Conservation (phyloP, 306 rosid genomes). For the Glycine latifolia region DNA sequence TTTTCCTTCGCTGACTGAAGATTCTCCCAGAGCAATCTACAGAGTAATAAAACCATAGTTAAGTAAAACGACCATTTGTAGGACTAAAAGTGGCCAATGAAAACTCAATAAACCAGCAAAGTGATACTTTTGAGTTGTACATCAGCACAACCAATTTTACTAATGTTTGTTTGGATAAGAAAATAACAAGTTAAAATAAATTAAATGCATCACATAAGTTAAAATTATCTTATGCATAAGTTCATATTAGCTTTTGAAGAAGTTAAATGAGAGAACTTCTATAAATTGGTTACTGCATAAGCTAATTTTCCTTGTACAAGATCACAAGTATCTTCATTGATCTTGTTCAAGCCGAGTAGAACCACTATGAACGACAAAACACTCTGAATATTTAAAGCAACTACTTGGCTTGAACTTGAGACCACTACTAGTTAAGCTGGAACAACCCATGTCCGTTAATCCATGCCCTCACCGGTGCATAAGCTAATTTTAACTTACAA, state of each 20-base stretch:
- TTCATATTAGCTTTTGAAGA: background rate
- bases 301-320: background rate
- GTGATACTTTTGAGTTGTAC: background rate
- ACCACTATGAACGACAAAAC: too few relatives aligned
- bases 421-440: background rate
- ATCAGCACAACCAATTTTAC: constrained; percentile 26
- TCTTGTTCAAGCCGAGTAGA: background rate
- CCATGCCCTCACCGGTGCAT: background rate
- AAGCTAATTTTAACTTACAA: background rate
- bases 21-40: constrained; percentile 67
- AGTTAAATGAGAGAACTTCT: background rate
- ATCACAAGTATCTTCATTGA: background rate
- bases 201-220: background rate
- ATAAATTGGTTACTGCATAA: background rate
- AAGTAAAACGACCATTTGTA: constrained; percentile 20
- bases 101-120: constrained; percentile 4
- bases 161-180: background rate
- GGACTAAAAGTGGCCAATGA: background rate
- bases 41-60: constrained; percentile 19
- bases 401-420: background rate
- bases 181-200: background rate
- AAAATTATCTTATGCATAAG: background rate
- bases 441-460: background rate
- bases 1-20: constrained; percentile 72
- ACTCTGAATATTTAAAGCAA: too few relatives aligned